Evolutionary conservation across 1,284 basidiomycete genomes (phyloP).

Genomic region (Trametes sp.): DNA sequence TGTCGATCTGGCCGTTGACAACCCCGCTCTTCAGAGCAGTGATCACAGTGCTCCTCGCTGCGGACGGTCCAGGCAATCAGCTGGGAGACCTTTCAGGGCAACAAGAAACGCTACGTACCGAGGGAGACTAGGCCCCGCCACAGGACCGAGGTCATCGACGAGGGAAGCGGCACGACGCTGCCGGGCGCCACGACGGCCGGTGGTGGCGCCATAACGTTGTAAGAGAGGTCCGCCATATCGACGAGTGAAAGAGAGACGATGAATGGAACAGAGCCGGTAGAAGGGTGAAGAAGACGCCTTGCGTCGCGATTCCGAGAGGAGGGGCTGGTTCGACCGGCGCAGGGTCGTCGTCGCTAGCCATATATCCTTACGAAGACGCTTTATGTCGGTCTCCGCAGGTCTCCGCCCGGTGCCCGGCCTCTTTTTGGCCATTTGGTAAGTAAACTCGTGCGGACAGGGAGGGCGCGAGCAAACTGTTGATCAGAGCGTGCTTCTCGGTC

Average conservation of each 20-base stretch:
- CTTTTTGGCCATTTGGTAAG: not conserved
- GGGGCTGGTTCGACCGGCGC: not conserved
- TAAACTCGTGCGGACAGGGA: not conserved
- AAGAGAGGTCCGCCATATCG: not conserved
- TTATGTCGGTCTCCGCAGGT: not conserved
- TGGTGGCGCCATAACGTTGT: conserved; percentile 1
- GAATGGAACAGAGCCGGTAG: not conserved
- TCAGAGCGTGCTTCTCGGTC: not conserved
- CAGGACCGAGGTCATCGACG: not conserved
- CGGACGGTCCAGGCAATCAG: not conserved
- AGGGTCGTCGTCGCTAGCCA: not conserved
- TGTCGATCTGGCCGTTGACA: not conserved
- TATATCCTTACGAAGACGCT: not conserved
- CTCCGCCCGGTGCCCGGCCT: not conserved
- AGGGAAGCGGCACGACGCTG: not conserved
- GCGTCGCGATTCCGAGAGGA: not conserved
- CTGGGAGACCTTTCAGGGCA: not conserved
- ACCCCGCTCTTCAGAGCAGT: not conserved
- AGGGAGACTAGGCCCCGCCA: not conserved
- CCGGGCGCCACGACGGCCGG: not conserved
- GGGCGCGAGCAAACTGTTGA: not conserved
- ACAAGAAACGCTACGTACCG: not conserved
- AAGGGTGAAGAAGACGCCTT: not conserved
- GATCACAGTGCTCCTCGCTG: not conserved
- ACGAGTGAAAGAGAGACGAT: not conserved